A percentile compares a stretch with the other conserved stretches of the same genome.
Evolutionary conservation across 2,329 filamentous ascomycete species (phyloP).

Genomic region (Fusarium succisae): DNA sequence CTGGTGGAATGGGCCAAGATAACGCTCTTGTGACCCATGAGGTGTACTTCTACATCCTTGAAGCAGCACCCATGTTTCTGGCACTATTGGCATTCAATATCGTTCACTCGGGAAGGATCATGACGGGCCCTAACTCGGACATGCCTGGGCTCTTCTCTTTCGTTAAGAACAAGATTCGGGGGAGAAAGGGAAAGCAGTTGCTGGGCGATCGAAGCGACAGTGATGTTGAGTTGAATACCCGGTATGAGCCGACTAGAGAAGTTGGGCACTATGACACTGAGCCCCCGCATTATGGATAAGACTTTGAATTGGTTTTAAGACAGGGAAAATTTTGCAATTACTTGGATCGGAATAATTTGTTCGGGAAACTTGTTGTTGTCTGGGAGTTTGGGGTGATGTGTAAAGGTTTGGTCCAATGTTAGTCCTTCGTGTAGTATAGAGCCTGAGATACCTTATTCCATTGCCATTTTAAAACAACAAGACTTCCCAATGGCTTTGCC

Average conservation of each 20-base stretch:
- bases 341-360: rapidly evolving
- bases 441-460: background rate
- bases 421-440: background rate
- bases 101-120: constrained; percentile 50
- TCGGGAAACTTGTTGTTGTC: rapidly evolving
- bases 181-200: constrained; percentile 11
- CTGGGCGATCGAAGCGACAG: constrained; percentile 27
- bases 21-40: constrained; percentile 47
- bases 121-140: constrained; percentile 23
- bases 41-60: constrained; percentile 58
- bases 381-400: background rate
- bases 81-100: constrained; percentile 55
- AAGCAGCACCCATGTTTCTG: constrained; percentile 54
- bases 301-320: rapidly evolving
- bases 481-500: too few relatives aligned
- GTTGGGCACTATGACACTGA: background rate
- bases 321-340: too few relatives aligned
- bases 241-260: background rate
- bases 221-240: constrained; percentile 18
- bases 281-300: background rate
- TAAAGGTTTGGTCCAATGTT: rapidly evolving
- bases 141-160: constrained; percentile 31
- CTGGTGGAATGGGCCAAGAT: constrained; percentile 47
- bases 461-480: too few relatives aligned
- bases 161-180: constrained; percentile 6